Evolutionary conservation across 352 stramenopile species (phyloP).

Genomic region (Globisporangium ultimum): DNA sequence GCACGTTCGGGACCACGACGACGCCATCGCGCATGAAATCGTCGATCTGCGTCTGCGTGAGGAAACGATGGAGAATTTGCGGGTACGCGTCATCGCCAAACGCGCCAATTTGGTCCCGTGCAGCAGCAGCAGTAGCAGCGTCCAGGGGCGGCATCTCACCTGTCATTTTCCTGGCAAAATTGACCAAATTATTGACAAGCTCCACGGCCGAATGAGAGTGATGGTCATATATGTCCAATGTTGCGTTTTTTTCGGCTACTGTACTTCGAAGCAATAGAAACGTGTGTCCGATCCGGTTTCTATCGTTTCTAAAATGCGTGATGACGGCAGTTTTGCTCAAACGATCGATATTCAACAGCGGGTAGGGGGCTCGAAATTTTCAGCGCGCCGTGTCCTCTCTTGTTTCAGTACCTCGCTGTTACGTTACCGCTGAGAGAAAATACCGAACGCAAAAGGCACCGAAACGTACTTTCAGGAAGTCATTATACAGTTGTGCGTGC

Average conservation of each 20-base stretch:
- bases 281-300: too few relatives aligned
- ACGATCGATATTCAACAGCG: background rate
- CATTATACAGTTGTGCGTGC: background rate
- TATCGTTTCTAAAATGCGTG: too few relatives aligned
- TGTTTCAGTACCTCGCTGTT: background rate
- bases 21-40: constrained; percentile 64
- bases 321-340: too few relatives aligned
- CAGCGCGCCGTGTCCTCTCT: background rate
- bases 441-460: too few relatives aligned
- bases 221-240: too few relatives aligned
- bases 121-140: constrained; percentile 2
- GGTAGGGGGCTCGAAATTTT: constrained; percentile 13
- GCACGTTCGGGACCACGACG: constrained; percentile 71
- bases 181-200: too few relatives aligned
- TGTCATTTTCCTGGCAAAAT: too few relatives aligned
- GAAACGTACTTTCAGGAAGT: background rate
- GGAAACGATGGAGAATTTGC: constrained; percentile 18
- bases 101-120: constrained; percentile 17
- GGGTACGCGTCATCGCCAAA: constrained; percentile 16
- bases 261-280: too few relatives aligned
- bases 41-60: constrained; percentile 58
- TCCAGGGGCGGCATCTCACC: background rate
- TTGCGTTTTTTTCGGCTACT: too few relatives aligned
- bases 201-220: too few relatives aligned
- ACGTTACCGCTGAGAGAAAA: too few relatives aligned